Conservation (phyloP, 805 yeast genomes). For the Zygotorulaspora danielsina region DNA sequence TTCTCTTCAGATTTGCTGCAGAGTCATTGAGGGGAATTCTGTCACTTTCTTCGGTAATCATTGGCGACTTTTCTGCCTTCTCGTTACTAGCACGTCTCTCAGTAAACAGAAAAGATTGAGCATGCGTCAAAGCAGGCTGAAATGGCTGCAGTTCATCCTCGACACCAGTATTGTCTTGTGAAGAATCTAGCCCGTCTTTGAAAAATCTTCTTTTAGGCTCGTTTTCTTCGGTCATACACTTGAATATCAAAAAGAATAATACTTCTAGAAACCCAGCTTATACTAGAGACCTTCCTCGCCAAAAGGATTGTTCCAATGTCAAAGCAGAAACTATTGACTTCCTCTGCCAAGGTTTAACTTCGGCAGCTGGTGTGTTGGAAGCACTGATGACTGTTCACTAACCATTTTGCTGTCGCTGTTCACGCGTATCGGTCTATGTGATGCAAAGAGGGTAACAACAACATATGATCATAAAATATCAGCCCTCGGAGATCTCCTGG, state of each 20-base stretch:
- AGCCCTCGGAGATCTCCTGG: too few relatives aligned
- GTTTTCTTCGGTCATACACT: slow-evolving; percentile 1
- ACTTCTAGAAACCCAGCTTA: too few relatives aligned
- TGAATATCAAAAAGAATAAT: too few relatives aligned
- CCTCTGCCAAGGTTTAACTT: too few relatives aligned
- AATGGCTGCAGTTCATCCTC: slow-evolving; percentile 6
- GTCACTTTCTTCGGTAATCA: background rate
- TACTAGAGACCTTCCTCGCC: too few relatives aligned
- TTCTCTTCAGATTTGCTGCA: slow-evolving; percentile 3
- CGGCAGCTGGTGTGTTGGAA: too few relatives aligned
- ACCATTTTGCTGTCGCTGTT: background rate
- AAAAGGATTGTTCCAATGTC: too few relatives aligned
- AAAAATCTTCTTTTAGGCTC: slow-evolving; percentile 27
- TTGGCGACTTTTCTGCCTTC: background rate
- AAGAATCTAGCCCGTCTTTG: slow-evolving; percentile 30
- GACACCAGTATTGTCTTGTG: slow-evolving; percentile 11
- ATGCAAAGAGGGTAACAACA: too few relatives aligned
- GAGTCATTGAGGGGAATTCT: background rate
- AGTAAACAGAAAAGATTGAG: slow-evolving; percentile 23
- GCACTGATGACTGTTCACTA: background rate
- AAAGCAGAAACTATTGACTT: too few relatives aligned
- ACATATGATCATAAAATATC: too few relatives aligned
- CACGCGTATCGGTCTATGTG: background rate
- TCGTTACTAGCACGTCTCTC: background rate
- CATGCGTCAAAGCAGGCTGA: slow-evolving; percentile 14